These are phyloP conservation scores for Ophiosphaerella narmari DNA, from an alignment of 2,329 filamentous ascomycete species.

Conservation along the genomic window DNA sequence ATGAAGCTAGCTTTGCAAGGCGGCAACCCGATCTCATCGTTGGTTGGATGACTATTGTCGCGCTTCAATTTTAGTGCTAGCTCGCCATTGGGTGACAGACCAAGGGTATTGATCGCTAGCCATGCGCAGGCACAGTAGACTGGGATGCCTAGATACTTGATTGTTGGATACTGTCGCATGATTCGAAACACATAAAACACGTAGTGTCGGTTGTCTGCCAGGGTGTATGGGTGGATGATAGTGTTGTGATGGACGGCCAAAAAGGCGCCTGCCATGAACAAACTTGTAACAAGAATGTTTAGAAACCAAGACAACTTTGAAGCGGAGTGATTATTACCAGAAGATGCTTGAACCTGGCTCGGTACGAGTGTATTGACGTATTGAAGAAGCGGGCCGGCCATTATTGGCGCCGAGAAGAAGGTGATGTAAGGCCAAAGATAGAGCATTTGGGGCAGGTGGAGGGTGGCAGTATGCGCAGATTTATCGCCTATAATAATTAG, in stretches of 20 bases:
- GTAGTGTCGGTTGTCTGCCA: conserved; percentile 96
- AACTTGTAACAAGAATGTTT: conserved; percentile 32
- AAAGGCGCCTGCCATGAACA: conserved; percentile 48
- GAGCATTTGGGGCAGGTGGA: conserved; percentile 90
- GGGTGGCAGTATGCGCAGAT: conserved; percentile 85
- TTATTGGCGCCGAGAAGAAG: conserved; percentile 86
- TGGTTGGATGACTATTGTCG: conserved; percentile 7
- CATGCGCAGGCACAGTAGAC: conserved; percentile 74
- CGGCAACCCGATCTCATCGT: conserved; percentile 3
- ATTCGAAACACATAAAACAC: conserved; percentile 95
- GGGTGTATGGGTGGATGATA: conserved; percentile 90
- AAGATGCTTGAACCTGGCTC: conserved; percentile 9
- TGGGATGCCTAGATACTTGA: conserved; percentile 70
- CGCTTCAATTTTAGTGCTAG: background rate
- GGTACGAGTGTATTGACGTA: conserved; percentile 34
- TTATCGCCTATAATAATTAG: conserved; percentile 72
- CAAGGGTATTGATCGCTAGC: conserved; percentile 68
- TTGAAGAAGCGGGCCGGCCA: conserved; percentile 61
- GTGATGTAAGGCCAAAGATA: conserved; percentile 90
- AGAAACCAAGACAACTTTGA: conserved; percentile 9
- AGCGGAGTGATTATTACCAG: conserved; percentile 9
- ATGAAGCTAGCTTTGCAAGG: conserved; percentile 52
- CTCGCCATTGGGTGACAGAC: conserved; percentile 24
- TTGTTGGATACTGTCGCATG: conserved; percentile 66
- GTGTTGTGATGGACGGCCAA: conserved; percentile 78